These are phyloP conservation scores for Leccinum fallax DNA, from an alignment of 1,284 basidiomycete genomes.

Conservation along the genomic window DNA sequence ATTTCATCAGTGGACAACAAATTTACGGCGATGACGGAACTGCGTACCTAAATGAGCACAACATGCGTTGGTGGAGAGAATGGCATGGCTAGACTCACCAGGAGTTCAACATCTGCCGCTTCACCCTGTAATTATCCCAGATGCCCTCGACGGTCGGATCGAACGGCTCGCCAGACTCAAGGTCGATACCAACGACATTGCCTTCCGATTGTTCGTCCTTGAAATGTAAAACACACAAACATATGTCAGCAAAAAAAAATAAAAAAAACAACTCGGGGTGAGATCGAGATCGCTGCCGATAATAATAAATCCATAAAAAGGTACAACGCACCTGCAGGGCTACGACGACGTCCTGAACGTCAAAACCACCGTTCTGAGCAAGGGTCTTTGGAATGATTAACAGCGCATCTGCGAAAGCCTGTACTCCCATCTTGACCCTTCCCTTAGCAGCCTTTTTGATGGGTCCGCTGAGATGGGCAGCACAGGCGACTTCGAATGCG, in stretches of 20 bases:
- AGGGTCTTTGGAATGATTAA: constrained; percentile 97
- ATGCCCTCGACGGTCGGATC: constrained; percentile 95
- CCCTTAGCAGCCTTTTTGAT: constrained; percentile 91
- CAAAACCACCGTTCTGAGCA: constrained; percentile 95
- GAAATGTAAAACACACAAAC: constrained; percentile 2
- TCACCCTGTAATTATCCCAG: constrained; percentile 99
- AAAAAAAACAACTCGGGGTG: neutral
- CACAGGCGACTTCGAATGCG: constrained; percentile 96
- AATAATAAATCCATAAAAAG: constrained; percentile 9
- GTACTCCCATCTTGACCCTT: constrained; percentile 96
- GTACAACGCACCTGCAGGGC: constrained; percentile 69
- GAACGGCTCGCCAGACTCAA: constrained; percentile 94
- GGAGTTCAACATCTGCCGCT: constrained; percentile 98
- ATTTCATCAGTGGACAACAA: constrained; percentile 96
- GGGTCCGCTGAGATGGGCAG: constrained; percentile 78
- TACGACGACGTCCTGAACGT: constrained; percentile 95
- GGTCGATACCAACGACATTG: constrained; percentile 87
- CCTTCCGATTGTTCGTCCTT: constrained; percentile 94
- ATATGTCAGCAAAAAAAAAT: neutral
- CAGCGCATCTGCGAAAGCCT: constrained; percentile 95
- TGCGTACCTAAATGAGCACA: constrained; percentile 39
- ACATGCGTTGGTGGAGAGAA: constrained; percentile 20
- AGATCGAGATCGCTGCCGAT: constrained; percentile 12
- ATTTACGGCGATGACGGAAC: constrained; percentile 97
- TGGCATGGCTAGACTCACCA: constrained; percentile 56